phyloP scores from a whole-genome alignment of 2,329 filamentous ascomycete species.

The Ophiobolus disseminans region DNA sequence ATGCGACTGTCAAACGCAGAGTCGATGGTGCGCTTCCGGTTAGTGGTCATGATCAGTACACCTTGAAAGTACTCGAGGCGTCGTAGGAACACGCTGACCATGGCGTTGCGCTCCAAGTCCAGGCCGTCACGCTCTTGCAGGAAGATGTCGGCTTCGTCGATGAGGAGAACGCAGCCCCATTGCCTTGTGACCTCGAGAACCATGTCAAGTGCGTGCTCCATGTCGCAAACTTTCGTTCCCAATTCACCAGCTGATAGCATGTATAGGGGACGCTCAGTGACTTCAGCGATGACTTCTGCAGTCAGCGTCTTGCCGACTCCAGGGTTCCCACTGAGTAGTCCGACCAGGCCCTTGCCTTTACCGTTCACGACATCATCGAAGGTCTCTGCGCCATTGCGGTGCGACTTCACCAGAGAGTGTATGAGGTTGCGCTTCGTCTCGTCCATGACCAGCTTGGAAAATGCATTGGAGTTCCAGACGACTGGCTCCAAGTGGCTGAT shows the following conservation, averaged over 20 bases:
- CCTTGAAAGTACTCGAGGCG: slow-evolving; percentile 89
- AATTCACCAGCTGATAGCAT: slow-evolving; percentile 81
- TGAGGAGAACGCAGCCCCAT: slow-evolving; percentile 57
- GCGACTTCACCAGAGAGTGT: slow-evolving; percentile 73
- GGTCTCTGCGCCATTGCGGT: slow-evolving; percentile 55
- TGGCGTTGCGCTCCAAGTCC: slow-evolving; percentile 81
- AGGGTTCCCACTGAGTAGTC: slow-evolving; percentile 27
- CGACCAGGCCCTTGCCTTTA: slow-evolving; percentile 34
- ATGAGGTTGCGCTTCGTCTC: slow-evolving; percentile 23
- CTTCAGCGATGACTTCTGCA: slow-evolving; percentile 19
- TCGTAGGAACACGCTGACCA: slow-evolving; percentile 84
- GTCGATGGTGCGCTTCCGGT: slow-evolving; percentile 62
- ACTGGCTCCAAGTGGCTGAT: slow-evolving; percentile 52
- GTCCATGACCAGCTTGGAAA: slow-evolving; percentile 49
- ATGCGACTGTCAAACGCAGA: slow-evolving; percentile 57
- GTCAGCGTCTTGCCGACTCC: slow-evolving; percentile 32
- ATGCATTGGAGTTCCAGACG: slow-evolving; percentile 52
- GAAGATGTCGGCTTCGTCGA: slow-evolving; percentile 72
- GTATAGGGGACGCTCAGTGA: slow-evolving; percentile 55
- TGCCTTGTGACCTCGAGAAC: slow-evolving; percentile 8
- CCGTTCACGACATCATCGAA: slow-evolving; percentile 57
- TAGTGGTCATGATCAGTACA: slow-evolving; percentile 86
- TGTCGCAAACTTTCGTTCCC: slow-evolving; percentile 55
- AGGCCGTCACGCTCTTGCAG: slow-evolving; percentile 69
- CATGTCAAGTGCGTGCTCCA: slow-evolving; percentile 76